Base-by-base conservation (phyloP, 2,329 filamentous ascomycete genomes). In the Dendrostoma leiphaemia region DNA sequence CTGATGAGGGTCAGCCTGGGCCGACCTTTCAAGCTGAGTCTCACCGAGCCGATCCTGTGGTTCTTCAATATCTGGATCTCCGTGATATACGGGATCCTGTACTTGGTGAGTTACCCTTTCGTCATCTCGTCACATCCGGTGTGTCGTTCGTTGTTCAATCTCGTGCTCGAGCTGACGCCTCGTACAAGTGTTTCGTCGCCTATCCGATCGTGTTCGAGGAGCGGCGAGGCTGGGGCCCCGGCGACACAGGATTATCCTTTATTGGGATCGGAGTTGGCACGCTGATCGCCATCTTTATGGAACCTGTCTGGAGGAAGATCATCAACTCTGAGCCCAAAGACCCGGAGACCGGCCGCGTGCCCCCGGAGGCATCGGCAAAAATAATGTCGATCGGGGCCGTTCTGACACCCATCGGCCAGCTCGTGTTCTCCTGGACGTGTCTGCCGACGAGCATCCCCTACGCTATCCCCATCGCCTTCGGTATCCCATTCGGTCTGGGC, bases 401-500 rank as follows among this genome's bases (percentile, higher is more conserved):
- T 1, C 74, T 90, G 1, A 84, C 89, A 0, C 88, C 91, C 0
- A 69, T 90, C 3, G 92, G 91, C 15, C 87, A 96, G 69, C 80
- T 97, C 23, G 88, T 86, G 68, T 97, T 97, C 65, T 84, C 89
- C 0, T 96, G 91, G 91, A 96, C 91, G 0, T 91, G 86, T 57
- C 82, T 91, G 0, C 91, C 91, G 0, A 73, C 71, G 0, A 81
- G 82, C 4, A 90, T 95, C 29, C 91, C 90, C 67, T 95, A 89
- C 87, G 84, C 91, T 19, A 76, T 84, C 21, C 86, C 89, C 1
- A 85, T 93, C 48, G 74, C 89, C 0, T 88, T 88, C 1, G 89
- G 89, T 1, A 80, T 93, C 7, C 86, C 86, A 0, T 93, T 92
- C 61, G 89, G 89, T 2, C 77, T 81, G 0, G 89, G 89, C 1